A percentile compares a stretch with the other conserved stretches of the same genome.
Conservation (phyloP, 169 alveolate genomes). For the Cryptosporidium canis region DNA sequence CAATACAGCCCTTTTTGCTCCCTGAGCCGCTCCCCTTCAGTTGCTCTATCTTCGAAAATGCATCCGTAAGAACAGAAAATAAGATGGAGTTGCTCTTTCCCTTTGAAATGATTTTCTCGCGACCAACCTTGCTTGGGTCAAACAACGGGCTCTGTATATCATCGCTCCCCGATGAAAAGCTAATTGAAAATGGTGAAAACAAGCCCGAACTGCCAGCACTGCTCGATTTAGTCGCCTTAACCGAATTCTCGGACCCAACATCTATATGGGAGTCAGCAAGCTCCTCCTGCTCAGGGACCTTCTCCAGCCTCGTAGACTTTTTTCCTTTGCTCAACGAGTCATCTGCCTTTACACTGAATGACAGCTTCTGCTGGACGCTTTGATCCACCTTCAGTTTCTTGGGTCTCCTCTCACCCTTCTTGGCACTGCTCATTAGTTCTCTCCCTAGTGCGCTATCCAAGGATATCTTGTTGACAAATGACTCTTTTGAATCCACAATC, state of each 20-base stretch:
- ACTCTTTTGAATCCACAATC: conserved; percentile 48
- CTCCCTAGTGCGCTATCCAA: conserved; percentile 12
- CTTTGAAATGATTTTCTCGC: neutral
- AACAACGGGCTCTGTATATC: conserved; percentile 61
- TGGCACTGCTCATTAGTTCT: neutral
- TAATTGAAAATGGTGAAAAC: conserved; percentile 65
- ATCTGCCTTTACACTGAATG: neutral
- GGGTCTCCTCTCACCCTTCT: neutral
- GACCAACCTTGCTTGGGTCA: conserved; percentile 29
- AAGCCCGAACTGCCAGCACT: neutral
- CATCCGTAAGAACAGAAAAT: conserved; percentile 80
- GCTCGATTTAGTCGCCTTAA: neutral
- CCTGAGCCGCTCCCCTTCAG: conserved; percentile 89
- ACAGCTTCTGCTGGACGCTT: conserved; percentile 3
- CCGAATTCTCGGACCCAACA: neutral
- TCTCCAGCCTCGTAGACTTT: neutral
- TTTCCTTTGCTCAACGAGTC: too few relatives aligned
- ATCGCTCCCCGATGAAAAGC: neutral
- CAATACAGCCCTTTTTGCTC: conserved; percentile 83
- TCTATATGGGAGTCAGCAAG: neutral
- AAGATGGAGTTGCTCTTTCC: conserved; percentile 23
- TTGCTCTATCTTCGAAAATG: conserved; percentile 84
- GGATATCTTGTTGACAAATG: neutral
- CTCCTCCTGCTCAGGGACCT: neutral
- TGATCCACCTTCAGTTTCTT: conserved; percentile 17